Evolutionary conservation across 2,329 filamentous ascomycete species (phyloP), one percentile per base, ranked within the genome.

Genomic region (Fusarium sp.): DNA sequence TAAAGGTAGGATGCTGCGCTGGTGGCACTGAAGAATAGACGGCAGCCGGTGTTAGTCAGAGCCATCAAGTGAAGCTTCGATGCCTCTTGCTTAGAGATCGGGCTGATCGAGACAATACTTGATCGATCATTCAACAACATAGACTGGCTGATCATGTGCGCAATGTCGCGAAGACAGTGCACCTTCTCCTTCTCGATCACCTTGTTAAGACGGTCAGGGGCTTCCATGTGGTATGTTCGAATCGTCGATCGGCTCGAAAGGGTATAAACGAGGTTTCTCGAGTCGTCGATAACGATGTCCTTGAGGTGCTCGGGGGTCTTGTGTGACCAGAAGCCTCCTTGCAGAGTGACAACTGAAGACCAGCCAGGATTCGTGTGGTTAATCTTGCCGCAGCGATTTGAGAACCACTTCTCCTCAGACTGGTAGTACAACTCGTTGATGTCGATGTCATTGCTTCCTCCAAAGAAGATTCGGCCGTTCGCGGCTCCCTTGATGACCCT

Each of bases 341-440:
- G 84, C 1, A 90, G 74, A 1, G 83, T 85, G 1, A 94, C 85
- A 3, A 93, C 88, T 13, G 90, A 92, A 65, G 89, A 88, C 86
- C 94, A 92, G 36, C 93, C 92, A 5, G 90, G 91, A 81, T 90
- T 92, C 58, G 93, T 96, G 81, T 98, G 97, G 80, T 97, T 97
- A 73, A 96, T 91, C 84, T 95, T 98, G 69, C 93, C 92, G 81
- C 94, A 97, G 74, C 93, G 91, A 82, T 92, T 95, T 63, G 94
- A 93, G 81, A 99, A 99, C 97, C 97, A 99, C 77, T 94, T 93
- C 84, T 99, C 97, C 82, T 98, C 95, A 79, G 98, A 95, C 83
- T 98, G 96, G 81, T 99, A 99, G 76, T 93, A 95, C 63, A 99
- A 89, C 83, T 99, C 97, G 81, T 97, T 94, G 57, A 99, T 91